Base-by-base conservation (phyloP, 768 basidiomycete genomes). In the Serendipita sp. region DNA sequence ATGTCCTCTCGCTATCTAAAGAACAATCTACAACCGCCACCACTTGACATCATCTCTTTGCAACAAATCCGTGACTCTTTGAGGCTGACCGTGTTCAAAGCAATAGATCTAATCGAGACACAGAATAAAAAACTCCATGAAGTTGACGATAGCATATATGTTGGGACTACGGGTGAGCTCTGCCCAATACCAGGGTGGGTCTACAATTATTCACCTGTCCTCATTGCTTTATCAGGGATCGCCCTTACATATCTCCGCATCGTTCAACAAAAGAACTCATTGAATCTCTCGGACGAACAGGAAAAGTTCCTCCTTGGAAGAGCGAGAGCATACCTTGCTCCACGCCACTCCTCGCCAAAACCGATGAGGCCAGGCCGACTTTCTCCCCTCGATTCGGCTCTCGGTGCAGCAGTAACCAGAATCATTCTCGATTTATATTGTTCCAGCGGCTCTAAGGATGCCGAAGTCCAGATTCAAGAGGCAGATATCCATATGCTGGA, bases 171-270 rank as follows among this genome's bases (percentile, higher is more conserved):
- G 41, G 24, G 31, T 34, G 20, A n/a, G 42, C 34, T 38, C 2
- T 42, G 31, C 16, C 20, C 16, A 3, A 17, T 26, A 28, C 38
- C 4, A 14, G n/a, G n/a, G 22, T 3, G n/a, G 38, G 38, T 38
- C 38, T 38, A 14, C 38, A 38, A 38, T 5, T 14, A 7, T 38
- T 38, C n/a, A n/a, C n/a, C n/a, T n/a, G n/a, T n/a, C n/a, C 38
- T 38, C 22, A 26, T 24, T n/a, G 16, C 2, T 14, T 4, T 38
- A 7, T 31, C 3, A 63, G 63, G 63, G 1, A 61, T 63, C 33
- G 63, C 63, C 20, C 60, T 63, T 31, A 63, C 58, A 51, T 63
- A 63, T 42, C 56, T 63, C 41, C 63, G 63, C 22, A 16, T 63
- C 20, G 51, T 42, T 30, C n/a, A 34, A 24, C 53, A 63, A 30